phyloP scores from a whole-genome alignment of 1,284 basidiomycete genomes.

The Ustilago tritici region DNA sequence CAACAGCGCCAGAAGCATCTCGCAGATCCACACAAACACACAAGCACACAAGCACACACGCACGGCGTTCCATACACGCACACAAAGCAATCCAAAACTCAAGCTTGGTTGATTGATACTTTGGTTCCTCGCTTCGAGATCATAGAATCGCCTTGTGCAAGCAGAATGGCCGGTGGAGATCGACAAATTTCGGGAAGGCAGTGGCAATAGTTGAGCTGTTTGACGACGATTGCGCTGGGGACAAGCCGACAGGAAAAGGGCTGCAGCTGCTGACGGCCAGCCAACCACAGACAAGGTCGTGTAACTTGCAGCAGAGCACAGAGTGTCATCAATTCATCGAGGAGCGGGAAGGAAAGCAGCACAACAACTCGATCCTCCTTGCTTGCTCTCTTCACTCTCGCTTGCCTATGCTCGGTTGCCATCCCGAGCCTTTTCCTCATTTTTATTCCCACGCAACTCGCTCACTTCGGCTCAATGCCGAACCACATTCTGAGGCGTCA shows the following conservation, averaged over 20 bases:
- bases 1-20: conserved; percentile 11
- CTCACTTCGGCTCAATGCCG: conserved; percentile 5
- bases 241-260: background rate
- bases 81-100: background rate
- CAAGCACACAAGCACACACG: conserved; percentile 20
- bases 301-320: background rate
- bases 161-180: no score
- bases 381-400: conserved; percentile 1
- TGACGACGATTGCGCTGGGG: background rate
- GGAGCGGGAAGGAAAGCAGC: background rate
- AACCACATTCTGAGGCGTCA: background rate
- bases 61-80: background rate
- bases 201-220: no score
- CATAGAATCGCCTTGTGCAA: no score
- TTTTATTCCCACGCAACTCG: background rate
- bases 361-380: background rate
- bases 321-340: background rate
- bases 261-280: conserved; percentile 2
- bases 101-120: background rate
- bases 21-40: conserved; percentile 27
- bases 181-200: no score
- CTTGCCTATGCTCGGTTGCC: background rate
- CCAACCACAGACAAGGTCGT: background rate
- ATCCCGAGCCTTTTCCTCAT: background rate
- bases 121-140: background rate